Conservation (phyloP, 495 filamentous ascomycete species). For the Hypoxylon intermedium region DNA sequence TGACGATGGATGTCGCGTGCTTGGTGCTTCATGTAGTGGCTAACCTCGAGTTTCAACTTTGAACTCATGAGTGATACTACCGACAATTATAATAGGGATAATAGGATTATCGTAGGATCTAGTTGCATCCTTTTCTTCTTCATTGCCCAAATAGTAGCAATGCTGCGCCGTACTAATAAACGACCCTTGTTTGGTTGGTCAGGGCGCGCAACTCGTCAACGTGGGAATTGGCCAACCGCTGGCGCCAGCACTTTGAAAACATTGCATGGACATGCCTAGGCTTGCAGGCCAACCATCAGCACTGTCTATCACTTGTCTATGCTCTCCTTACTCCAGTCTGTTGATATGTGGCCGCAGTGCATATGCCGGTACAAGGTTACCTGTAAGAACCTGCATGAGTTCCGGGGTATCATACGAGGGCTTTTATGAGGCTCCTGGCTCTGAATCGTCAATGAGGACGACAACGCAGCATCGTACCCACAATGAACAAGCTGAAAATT, state of each 20-base stretch:
- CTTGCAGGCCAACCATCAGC: constrained; percentile 30
- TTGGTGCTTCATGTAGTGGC: neutral
- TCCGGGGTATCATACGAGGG: constrained; percentile 4
- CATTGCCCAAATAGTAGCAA: constrained; percentile 13
- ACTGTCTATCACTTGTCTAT: constrained; percentile 17
- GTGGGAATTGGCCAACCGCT: constrained; percentile 25
- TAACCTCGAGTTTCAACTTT: too few species aligned
- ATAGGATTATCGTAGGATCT: neutral
- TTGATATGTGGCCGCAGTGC: constrained; percentile 15
- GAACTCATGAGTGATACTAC: neutral
- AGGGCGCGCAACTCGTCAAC: neutral
- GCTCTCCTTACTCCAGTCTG: constrained; percentile 16
- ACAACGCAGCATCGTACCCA: constrained; percentile 38
- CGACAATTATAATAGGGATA: neutral
- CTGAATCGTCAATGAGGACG: constrained; percentile 20
- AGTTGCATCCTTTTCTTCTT: neutral
- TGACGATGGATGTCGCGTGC: neutral
- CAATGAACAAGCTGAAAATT: constrained; percentile 9
- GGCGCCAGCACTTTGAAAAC: constrained; percentile 27
- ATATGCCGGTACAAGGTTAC: constrained; percentile 2
- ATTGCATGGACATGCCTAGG: constrained; percentile 14
- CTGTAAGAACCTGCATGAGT: constrained; percentile 3
- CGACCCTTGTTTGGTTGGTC: constrained; percentile 9
- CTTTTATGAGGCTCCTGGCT: constrained; percentile 24
- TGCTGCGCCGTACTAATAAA: constrained; percentile 15